A percentile compares a stretch with the other conserved stretches of the same genome.
phyloP scores from a whole-genome alignment of 257 asterid genomes.

The Gardenia jasminoides region DNA sequence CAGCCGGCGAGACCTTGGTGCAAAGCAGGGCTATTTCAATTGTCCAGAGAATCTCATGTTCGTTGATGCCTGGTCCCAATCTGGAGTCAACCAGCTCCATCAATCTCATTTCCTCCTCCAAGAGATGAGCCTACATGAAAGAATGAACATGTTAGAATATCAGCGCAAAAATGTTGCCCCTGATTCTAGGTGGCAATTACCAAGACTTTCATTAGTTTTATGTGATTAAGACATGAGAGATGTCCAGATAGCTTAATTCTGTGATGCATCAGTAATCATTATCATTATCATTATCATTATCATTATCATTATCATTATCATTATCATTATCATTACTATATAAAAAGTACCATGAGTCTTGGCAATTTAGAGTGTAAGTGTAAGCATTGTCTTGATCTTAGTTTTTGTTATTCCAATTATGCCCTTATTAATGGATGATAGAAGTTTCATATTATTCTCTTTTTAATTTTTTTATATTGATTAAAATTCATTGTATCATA shows the following conservation, averaged over 20 bases:
- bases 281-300: too few relatives aligned
- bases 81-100: conserved; percentile 34
- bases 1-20: conserved; percentile 15
- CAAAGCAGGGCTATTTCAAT: conserved; percentile 34
- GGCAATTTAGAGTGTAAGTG: too few relatives aligned
- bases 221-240: neutral
- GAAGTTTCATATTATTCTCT: too few relatives aligned
- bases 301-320: too few relatives aligned
- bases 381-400: too few relatives aligned
- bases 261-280: neutral
- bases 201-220: neutral
- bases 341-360: too few relatives aligned
- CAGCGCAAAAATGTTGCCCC: neutral
- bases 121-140: conserved; percentile 24
- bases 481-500: too few relatives aligned
- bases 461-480: too few relatives aligned
- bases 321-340: too few relatives aligned
- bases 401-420: too few relatives aligned
- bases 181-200: neutral
- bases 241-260: neutral
- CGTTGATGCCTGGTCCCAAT: conserved; percentile 23
- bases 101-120: conserved; percentile 24
- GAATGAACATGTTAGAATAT: neutral
- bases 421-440: too few relatives aligned
- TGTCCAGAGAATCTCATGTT: conserved; percentile 17